phyloP scores from a whole-genome alignment of 2,329 filamentous ascomycete species.

The Nemania sp. region DNA sequence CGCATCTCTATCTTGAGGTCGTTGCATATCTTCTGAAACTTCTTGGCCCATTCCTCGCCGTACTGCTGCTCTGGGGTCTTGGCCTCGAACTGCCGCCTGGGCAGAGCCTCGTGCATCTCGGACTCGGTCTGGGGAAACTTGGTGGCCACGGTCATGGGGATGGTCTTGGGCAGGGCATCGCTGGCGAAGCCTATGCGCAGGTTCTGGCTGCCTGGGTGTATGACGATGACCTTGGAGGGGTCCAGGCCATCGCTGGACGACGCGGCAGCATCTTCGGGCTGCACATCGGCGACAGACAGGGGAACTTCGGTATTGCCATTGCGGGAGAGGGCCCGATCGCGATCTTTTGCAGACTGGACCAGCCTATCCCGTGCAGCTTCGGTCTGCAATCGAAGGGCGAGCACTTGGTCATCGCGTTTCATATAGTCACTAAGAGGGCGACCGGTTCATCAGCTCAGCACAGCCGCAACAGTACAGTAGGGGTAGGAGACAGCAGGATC shows the following conservation, averaged over 20 bases:
- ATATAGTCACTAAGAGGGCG: slow-evolving; percentile 77
- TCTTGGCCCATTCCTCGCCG: slow-evolving; percentile 77
- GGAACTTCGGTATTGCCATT: slow-evolving; percentile 69
- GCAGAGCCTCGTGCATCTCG: slow-evolving; percentile 79
- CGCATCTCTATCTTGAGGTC: slow-evolving; percentile 92
- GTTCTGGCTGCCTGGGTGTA: slow-evolving; percentile 95
- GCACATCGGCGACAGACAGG: slow-evolving; percentile 63
- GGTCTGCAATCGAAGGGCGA: slow-evolving; percentile 84
- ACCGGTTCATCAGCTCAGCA: slow-evolving; percentile 29
- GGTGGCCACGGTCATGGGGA: slow-evolving; percentile 89
- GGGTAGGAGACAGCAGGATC: not conserved
- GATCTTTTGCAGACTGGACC: slow-evolving; percentile 83
- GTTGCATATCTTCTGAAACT: slow-evolving; percentile 79
- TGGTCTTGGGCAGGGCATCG: slow-evolving; percentile 89
- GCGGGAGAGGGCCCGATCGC: slow-evolving; percentile 81
- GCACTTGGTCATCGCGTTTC: slow-evolving; percentile 95
- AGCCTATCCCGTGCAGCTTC: slow-evolving; percentile 85
- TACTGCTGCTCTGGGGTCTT: slow-evolving; percentile 77
- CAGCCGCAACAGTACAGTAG: not conserved
- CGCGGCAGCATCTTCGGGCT: slow-evolving; percentile 59
- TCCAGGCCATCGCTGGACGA: slow-evolving; percentile 65
- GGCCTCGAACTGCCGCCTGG: slow-evolving; percentile 68
- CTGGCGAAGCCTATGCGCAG: slow-evolving; percentile 93
- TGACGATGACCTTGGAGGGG: slow-evolving; percentile 89
- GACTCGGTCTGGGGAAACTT: slow-evolving; percentile 79